phyloP scores from a whole-genome alignment of 495 filamentous ascomycete species.

The Lophiostoma macrostomum region DNA sequence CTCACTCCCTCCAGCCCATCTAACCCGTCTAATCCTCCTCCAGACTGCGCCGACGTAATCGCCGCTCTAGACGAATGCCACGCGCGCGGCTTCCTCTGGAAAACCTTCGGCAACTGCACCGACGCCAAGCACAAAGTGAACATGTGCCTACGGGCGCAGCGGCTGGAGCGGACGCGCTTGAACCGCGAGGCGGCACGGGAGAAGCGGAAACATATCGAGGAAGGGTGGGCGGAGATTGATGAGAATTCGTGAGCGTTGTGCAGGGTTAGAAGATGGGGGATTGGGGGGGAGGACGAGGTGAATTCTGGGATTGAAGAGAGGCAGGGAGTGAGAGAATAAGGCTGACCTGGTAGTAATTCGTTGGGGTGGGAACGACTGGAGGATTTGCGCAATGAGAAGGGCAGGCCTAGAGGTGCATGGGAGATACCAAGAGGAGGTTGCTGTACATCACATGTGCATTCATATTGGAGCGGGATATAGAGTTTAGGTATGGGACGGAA shows the following conservation, averaged over 20 bases:
- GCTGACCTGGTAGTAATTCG: too few relatives aligned
- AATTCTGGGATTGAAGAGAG: neutral
- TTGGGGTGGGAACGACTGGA: too few relatives aligned
- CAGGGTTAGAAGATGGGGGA: neutral
- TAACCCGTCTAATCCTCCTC: too few relatives aligned
- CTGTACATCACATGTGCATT: neutral
- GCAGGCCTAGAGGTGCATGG: neutral
- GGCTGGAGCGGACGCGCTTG: slow-evolving; percentile 66
- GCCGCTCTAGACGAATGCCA: slow-evolving; percentile 92
- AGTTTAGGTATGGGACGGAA: neutral
- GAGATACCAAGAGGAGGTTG: neutral
- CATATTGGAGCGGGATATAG: neutral
- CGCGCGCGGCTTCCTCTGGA: slow-evolving; percentile 84
- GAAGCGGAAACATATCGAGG: slow-evolving; percentile 65
- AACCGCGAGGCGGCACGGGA: slow-evolving; percentile 72
- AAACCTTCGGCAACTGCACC: slow-evolving; percentile 85
- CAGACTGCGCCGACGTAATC: slow-evolving; percentile 94
- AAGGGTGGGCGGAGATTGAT: slow-evolving; percentile 80
- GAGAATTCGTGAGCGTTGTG: slow-evolving; percentile 55
- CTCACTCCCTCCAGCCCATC: neutral
- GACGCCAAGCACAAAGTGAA: slow-evolving; percentile 76
- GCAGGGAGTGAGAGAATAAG: too few relatives aligned
- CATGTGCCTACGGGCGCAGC: slow-evolving; percentile 74
- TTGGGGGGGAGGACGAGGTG: neutral
- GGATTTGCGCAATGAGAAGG: too few relatives aligned